Evolutionary conservation across 148 eudicot species (phyloP).

Genomic region (Camellia japonica): DNA sequence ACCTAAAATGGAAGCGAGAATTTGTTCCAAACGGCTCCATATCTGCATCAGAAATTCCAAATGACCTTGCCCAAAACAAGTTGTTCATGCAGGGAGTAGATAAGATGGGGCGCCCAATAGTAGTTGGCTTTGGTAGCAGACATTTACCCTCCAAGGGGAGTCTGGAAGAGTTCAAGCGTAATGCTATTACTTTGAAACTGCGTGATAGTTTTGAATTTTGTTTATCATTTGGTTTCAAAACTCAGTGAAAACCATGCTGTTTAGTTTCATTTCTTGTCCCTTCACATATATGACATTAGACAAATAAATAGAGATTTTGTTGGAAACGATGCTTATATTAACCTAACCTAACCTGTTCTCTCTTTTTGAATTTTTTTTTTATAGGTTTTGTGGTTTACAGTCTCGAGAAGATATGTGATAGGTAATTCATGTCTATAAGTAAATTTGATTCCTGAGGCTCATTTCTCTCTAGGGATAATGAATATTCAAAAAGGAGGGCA

Average conservation of each 20-base stretch:
- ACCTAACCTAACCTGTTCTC: slow-evolving; percentile 12
- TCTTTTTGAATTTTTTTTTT: slow-evolving; percentile 2
- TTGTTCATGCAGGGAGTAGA: slow-evolving; percentile 61
- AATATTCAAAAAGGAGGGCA: background rate
- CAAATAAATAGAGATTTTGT: background rate
- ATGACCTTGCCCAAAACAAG: slow-evolving; percentile 49
- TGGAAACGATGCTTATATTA: slow-evolving; percentile 3
- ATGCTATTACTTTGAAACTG: slow-evolving; percentile 5
- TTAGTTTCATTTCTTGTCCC: background rate
- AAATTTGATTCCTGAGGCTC: slow-evolving; percentile 12
- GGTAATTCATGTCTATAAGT: slow-evolving; percentile 26
- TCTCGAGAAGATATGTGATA: slow-evolving; percentile 51
- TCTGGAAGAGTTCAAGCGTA: slow-evolving; percentile 66
- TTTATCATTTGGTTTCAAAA: background rate
- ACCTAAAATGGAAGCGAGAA: slow-evolving; percentile 54
- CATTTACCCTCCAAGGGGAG: slow-evolving; percentile 35
- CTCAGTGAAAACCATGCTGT: background rate
- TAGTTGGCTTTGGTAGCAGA: slow-evolving; percentile 43
- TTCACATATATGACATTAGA: background rate
- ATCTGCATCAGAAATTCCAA: slow-evolving; percentile 49
- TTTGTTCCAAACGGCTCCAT: slow-evolving; percentile 58
- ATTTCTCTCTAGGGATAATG: background rate
- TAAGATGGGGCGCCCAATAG: slow-evolving; percentile 53
- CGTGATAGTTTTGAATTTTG: background rate
- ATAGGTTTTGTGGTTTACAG: slow-evolving; percentile 46